phyloP scores from a whole-genome alignment of 2,329 filamentous ascomycete genomes.

The Aspergillus ochraceoroseus region DNA sequence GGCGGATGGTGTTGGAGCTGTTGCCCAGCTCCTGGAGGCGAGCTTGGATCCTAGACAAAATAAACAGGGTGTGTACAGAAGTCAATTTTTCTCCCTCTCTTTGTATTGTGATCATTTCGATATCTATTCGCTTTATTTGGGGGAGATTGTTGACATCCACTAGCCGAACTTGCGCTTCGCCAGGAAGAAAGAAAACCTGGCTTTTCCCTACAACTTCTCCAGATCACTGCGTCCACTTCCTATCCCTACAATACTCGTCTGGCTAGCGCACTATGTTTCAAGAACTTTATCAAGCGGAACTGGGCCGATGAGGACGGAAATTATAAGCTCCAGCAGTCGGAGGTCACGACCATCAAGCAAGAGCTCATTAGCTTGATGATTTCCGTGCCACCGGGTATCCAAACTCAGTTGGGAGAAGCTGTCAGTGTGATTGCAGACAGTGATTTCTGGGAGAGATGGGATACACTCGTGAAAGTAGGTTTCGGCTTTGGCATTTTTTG shows the following conservation, averaged over 20 bases:
- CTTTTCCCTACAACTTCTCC: constrained; percentile 82
- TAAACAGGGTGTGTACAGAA: constrained; percentile 64
- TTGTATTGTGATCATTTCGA: not conserved
- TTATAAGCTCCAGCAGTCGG: constrained; percentile 77
- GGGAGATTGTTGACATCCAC: constrained; percentile 12
- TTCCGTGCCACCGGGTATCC: constrained; percentile 76
- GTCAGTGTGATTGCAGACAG: constrained; percentile 97
- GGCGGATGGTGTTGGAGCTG: constrained; percentile 56
- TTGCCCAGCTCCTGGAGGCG: constrained; percentile 82
- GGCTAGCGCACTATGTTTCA: constrained; percentile 88
- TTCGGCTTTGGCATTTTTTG: not conserved
- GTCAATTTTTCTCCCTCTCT: not conserved
- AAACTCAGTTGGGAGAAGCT: constrained; percentile 90
- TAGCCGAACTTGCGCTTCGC: constrained; percentile 77
- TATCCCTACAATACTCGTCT: constrained; percentile 75
- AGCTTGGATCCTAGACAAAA: constrained; percentile 84
- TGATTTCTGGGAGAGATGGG: constrained; percentile 94
- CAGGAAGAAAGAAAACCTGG: constrained; percentile 74
- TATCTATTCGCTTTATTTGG: not conserved
- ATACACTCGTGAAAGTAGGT: constrained; percentile 79
- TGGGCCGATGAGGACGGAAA: constrained; percentile 95
- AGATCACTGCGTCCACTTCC: constrained; percentile 74
- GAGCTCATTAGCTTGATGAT: constrained; percentile 98
- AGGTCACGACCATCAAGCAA: constrained; percentile 86
- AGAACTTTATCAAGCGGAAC: constrained; percentile 93